Evolutionary conservation across 345 rosid genomes (phyloP).

Genomic region (Nephelium lappaceum): DNA sequence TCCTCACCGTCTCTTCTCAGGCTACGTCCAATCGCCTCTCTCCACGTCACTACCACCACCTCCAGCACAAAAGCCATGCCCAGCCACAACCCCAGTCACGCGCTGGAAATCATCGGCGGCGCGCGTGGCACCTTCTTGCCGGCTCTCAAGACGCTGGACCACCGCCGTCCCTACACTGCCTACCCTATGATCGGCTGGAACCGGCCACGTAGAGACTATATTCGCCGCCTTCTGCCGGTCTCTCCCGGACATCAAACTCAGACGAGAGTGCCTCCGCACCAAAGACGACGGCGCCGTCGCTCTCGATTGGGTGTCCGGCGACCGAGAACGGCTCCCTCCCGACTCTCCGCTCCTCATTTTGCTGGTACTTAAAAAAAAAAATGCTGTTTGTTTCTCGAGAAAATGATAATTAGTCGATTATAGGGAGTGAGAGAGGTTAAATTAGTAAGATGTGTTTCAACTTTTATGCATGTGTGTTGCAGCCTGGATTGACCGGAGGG

Average conservation of each 20-base stretch:
- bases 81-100: constrained; percentile 53
- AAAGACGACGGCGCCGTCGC: constrained; percentile 56
- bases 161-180: constrained; percentile 51
- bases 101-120: constrained; percentile 80
- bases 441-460: not conserved
- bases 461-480: constrained; percentile 6
- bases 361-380: constrained; percentile 47
- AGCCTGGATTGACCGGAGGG: constrained; percentile 96
- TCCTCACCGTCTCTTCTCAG: constrained; percentile 12
- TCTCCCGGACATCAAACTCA: constrained; percentile 43
- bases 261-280: constrained; percentile 59
- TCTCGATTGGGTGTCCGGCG: constrained; percentile 72
- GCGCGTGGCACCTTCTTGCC: constrained; percentile 59
- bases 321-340: constrained; percentile 41
- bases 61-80: constrained; percentile 35
- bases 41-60: constrained; percentile 26
- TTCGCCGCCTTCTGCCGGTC: constrained; percentile 58
- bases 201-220: constrained; percentile 71
- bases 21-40: constrained; percentile 33
- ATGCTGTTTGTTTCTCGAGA: not conserved
- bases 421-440: not conserved
- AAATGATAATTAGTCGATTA: not conserved
- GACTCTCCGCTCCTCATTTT: constrained; percentile 77
- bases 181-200: constrained; percentile 55
- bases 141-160: constrained; percentile 43